Base-by-base conservation (phyloP, 2,329 filamentous ascomycete genomes). In the Didymella keratinophila region DNA sequence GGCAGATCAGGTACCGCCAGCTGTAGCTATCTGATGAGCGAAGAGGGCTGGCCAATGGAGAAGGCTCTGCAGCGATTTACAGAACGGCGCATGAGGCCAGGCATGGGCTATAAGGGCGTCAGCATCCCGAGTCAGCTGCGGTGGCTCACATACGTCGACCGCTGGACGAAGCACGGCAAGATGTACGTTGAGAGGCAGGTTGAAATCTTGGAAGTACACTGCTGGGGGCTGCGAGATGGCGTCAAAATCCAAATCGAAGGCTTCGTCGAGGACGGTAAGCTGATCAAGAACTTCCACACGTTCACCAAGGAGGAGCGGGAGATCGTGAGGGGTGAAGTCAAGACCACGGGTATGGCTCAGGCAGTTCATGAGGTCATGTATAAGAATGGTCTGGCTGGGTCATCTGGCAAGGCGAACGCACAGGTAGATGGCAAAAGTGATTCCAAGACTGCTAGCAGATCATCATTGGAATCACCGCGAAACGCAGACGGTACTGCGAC, bases 121-220 rank as follows among this genome's bases (percentile, higher is more conserved):
- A 95, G 91, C 32, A 99, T 99, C 45, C 93, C 93, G 0, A 97
- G 92, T 65, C 95, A 99, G 76, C 77, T 96, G 59, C 85, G 95
- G 10, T 97, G 91, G 86, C 83, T 99, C 18, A 83, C 84, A 28
- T 99, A 99, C 72, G 91, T 97, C 10, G 90, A 97, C 70, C 86
- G 90, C 12, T 97, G 94, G 94, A 85, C 91, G 2, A 86, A 87
- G 53, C 79, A 86, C 27, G 86, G 84, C 18, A 96, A 96, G 78
- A 83, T 84, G 52, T 99, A 98, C 70, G 80, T 92, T 8, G 94
- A 98, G 71, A 82, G 91, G 18, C 86, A 89, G 46, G 84, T 97
- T 1, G 93, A 98, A 77, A 87, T 98, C 39, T 75, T 93, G 11
- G 94, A 98, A 75, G 83, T 99, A 0, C 93, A 97, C 71, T 86